phyloP scores from a whole-genome alignment of 345 rosid genomes.

The Camelina sativa region DNA sequence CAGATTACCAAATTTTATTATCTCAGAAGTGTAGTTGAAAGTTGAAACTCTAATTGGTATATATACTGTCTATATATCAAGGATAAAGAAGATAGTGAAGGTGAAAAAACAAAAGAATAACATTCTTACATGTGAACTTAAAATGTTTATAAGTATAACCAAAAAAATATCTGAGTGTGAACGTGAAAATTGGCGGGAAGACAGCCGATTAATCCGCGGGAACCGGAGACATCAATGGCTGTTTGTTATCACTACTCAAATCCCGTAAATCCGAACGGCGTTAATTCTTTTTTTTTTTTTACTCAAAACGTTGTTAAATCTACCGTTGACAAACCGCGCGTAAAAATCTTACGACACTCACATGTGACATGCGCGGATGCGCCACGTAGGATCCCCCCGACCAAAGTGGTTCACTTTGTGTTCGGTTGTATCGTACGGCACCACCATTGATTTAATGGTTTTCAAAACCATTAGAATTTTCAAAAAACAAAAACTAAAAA shows the following conservation, averaged over 20 bases:
- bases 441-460: neutral
- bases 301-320: conserved; percentile 10
- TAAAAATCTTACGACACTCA: conserved; percentile 1
- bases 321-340: conserved; percentile 11
- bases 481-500: neutral
- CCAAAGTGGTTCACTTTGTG: conserved; percentile 12
- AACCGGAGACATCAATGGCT: conserved; percentile 31
- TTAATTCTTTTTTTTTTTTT: conserved; percentile 1
- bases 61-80: no score
- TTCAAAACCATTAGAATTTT: conserved; percentile 31
- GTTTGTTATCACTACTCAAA: conserved; percentile 5
- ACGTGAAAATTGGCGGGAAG: conserved; percentile 29
- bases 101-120: neutral
- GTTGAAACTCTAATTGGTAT: neutral
- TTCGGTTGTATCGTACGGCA: conserved; percentile 5
- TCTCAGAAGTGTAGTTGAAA: neutral
- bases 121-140: neutral
- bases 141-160: neutral
- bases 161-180: conserved; percentile 15
- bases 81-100: no score
- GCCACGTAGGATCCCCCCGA: conserved; percentile 34
- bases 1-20: neutral
- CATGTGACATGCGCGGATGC: conserved; percentile 1
- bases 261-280: conserved; percentile 22
- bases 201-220: conserved; percentile 27